Evolutionary conservation across 1,139 yeast genomes (phyloP).

Genomic region (Komagataea norvegica): DNA sequence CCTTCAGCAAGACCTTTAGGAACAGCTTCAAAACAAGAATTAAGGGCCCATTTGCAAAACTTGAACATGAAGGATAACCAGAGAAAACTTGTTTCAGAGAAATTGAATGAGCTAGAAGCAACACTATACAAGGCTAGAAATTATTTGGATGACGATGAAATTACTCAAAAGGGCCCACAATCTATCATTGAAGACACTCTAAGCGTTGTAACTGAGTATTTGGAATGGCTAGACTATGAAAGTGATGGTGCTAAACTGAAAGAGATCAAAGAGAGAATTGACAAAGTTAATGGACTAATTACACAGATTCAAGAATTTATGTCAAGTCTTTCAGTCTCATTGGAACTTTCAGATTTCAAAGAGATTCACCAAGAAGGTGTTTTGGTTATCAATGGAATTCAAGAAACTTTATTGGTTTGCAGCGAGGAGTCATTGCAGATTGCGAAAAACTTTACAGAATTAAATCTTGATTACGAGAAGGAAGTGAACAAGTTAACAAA

Average conservation of each 20-base stretch:
- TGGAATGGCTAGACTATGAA: slow-evolving; percentile 81
- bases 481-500: slow-evolving; percentile 41
- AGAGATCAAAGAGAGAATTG: slow-evolving; percentile 31
- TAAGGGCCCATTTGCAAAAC: slow-evolving; percentile 24
- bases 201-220: slow-evolving; percentile 40
- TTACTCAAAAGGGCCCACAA: slow-evolving; percentile 32
- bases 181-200: slow-evolving; percentile 36
- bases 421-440: slow-evolving; percentile 41
- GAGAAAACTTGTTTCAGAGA: slow-evolving; percentile 43
- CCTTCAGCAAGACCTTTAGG: slow-evolving; percentile 45
- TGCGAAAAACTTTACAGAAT: slow-evolving; percentile 38
- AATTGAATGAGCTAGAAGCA: slow-evolving; percentile 53
- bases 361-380: slow-evolving; percentile 40
- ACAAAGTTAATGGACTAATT: slow-evolving; percentile 28
- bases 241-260: slow-evolving; percentile 50
- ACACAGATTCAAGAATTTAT: slow-evolving; percentile 31
- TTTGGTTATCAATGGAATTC: slow-evolving; percentile 38
- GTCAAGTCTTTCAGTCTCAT: slow-evolving; percentile 31
- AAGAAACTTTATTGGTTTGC: slow-evolving; percentile 41
- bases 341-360: slow-evolving; percentile 35
- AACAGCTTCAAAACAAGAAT: slow-evolving; percentile 34
- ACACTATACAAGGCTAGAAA: slow-evolving; percentile 53
- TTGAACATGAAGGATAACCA: slow-evolving; percentile 40
- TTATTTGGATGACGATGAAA: slow-evolving; percentile 45
- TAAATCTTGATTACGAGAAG: slow-evolving; percentile 45